These are phyloP conservation scores for Pyrus pyrifolia DNA, from an alignment of 306 rosid genomes.

Conservation along the genomic window DNA sequence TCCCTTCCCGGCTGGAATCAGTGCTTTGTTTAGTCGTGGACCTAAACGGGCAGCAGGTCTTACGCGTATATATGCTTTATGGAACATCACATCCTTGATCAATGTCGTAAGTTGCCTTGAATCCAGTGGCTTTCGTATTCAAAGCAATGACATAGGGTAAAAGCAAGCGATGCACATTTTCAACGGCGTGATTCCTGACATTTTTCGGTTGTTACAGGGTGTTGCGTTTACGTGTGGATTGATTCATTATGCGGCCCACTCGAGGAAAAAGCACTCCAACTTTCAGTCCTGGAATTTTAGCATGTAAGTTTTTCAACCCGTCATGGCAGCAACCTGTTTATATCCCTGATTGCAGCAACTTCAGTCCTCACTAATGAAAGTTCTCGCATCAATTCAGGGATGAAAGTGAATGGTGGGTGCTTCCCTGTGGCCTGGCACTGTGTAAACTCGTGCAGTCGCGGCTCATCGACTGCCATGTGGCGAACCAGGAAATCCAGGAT, in stretches of 20 bases:
- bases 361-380: not conserved
- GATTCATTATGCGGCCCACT: slow-evolving; percentile 55
- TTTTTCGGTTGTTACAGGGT: slow-evolving; percentile 35
- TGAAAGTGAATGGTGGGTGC: slow-evolving; percentile 99
- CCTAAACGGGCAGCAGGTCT: slow-evolving; percentile 87
- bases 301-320: slow-evolving; percentile 42
- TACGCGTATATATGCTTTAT: slow-evolving; percentile 82
- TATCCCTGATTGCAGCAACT: not conserved
- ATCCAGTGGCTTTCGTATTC: not conserved
- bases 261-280: slow-evolving; percentile 52
- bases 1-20: slow-evolving; percentile 93
- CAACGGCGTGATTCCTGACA: not conserved
- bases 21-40: slow-evolving; percentile 93
- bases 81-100: slow-evolving; percentile 93
- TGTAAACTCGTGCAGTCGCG: slow-evolving; percentile 81
- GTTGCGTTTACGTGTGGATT: slow-evolving; percentile 84
- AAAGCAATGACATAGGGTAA: not conserved
- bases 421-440: slow-evolving; percentile 68
- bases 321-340: not conserved
- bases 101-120: slow-evolving; percentile 70
- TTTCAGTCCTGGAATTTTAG: slow-evolving; percentile 87
- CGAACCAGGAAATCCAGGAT: slow-evolving; percentile 94
- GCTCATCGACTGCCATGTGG: slow-evolving; percentile 74
- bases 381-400: slow-evolving; percentile 51
- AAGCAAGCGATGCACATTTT: not conserved